Conservation (phyloP, 495 filamentous ascomycete genomes). For the Venustampulla echinocandica region DNA sequence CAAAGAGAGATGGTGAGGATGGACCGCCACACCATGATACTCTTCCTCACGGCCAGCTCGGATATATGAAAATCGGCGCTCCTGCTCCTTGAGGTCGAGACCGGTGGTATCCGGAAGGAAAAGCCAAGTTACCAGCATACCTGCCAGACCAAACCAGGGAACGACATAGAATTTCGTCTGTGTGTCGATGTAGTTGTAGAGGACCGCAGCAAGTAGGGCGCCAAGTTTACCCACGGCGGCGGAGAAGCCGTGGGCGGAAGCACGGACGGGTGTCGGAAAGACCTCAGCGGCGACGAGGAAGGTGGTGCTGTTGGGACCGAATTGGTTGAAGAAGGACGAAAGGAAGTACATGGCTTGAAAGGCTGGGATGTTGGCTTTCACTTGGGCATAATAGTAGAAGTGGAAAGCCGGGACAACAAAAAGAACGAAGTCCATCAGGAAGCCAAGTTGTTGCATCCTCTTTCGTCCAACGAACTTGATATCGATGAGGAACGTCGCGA, state of each 20-base stretch:
- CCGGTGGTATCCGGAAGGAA: constrained; percentile 92
- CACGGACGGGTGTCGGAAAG: constrained; percentile 81
- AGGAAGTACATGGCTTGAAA: constrained; percentile 87
- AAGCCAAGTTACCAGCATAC: constrained; percentile 64
- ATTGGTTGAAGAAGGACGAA: constrained; percentile 90
- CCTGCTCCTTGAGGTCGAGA: constrained; percentile 88
- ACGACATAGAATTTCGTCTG: constrained; percentile 77
- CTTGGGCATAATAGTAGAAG: constrained; percentile 63
- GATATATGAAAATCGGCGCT: constrained; percentile 77
- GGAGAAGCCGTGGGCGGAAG: constrained; percentile 82
- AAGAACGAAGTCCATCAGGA: constrained; percentile 77
- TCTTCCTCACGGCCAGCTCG: constrained; percentile 62
- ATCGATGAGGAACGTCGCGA: constrained; percentile 27
- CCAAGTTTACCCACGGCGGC: constrained; percentile 78
- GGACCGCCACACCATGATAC: constrained; percentile 83
- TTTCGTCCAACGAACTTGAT: constrained; percentile 76
- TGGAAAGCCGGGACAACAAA: constrained; percentile 80
- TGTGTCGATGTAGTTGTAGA: constrained; percentile 81
- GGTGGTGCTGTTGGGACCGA: constrained; percentile 84
- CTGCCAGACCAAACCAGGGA: constrained; percentile 82
- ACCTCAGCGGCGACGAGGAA: constrained; percentile 90
- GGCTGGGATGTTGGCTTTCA: constrained; percentile 50
- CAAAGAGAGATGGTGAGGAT: constrained; percentile 72
- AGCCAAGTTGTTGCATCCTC: constrained; percentile 85
- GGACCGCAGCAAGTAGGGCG: constrained; percentile 70